These are phyloP conservation scores for Sarocladium oryzae DNA, from an alignment of 2,329 filamentous ascomycete species.

Conservation along the genomic window DNA sequence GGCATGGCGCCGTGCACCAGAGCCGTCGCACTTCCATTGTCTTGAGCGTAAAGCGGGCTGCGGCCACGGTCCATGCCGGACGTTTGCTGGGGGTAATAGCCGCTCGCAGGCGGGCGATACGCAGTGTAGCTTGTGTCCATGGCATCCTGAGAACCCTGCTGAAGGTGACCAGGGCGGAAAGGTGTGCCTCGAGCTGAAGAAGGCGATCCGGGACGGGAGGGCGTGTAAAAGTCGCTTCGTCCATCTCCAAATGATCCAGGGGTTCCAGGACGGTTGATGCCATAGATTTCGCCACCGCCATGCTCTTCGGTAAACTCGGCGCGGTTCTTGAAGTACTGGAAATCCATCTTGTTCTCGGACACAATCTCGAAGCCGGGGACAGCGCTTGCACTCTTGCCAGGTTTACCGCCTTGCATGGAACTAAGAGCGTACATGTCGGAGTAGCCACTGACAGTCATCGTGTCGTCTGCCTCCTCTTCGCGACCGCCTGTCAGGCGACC, in stretches of 20 bases:
- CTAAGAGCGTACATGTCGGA: conserved; percentile 78
- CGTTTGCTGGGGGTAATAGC: conserved; percentile 1
- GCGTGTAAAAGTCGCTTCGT: conserved; percentile 25
- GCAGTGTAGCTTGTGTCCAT: conserved; percentile 24
- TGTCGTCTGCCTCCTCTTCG: conserved; percentile 49
- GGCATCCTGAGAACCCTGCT: conserved; percentile 9
- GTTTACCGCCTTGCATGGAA: conserved; percentile 57
- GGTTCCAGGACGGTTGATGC: conserved; percentile 55
- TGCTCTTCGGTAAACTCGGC: conserved; percentile 83
- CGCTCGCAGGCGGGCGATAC: conserved; percentile 20
- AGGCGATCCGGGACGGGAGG: conserved; percentile 47
- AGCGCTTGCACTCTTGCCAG: conserved; percentile 36
- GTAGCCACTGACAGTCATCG: conserved; percentile 61
- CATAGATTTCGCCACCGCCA: conserved; percentile 68
- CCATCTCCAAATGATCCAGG: conserved; percentile 46
- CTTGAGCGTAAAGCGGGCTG: conserved; percentile 43
- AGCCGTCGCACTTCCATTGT: conserved; percentile 47
- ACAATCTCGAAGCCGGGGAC: conserved; percentile 84
- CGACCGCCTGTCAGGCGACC: conserved; percentile 68
- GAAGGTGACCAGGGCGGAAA: conserved; percentile 22
- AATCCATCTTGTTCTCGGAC: conserved; percentile 78
- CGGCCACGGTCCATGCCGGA: conserved; percentile 27
- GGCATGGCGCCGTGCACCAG: conserved; percentile 50
- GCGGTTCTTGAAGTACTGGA: conserved; percentile 85
- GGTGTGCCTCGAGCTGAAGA: conserved; percentile 23